These are phyloP conservation scores for Pisolithus albus DNA, from an alignment of 768 basidiomycete species.

Conservation along the genomic window DNA sequence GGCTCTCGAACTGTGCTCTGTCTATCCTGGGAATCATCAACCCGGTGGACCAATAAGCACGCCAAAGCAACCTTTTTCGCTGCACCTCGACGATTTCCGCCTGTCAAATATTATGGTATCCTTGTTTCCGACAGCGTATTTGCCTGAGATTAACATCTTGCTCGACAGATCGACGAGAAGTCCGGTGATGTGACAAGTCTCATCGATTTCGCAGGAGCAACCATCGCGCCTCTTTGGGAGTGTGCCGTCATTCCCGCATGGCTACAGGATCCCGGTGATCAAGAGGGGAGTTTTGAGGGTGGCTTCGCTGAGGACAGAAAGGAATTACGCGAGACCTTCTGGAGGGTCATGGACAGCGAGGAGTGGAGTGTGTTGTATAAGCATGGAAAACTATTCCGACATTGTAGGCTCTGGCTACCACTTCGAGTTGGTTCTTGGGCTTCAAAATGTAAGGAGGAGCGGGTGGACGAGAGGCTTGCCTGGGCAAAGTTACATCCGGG, in stretches of 20 bases:
- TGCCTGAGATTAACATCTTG: not conserved
- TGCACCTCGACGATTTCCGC: slow-evolving; percentile 1
- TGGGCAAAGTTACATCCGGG: slow-evolving; percentile 1
- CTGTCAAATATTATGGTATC: not conserved
- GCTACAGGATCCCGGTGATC: slow-evolving; percentile 6
- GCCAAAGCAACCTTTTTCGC: not conserved
- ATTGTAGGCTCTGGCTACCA: not conserved
- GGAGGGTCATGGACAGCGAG: not conserved
- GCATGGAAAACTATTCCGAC: not conserved
- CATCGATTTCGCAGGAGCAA: slow-evolving; percentile 16
- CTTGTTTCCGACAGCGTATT: not conserved
- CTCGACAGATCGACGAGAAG: not conserved
- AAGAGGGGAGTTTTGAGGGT: not conserved
- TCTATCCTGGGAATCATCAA: not conserved
- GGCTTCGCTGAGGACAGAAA: not conserved
- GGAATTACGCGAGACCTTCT: not conserved
- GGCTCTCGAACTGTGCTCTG: not conserved
- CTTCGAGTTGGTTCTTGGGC: not conserved
- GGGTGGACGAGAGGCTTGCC: not conserved
- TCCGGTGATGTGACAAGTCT: not conserved
- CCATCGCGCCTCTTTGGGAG: slow-evolving; percentile 14
- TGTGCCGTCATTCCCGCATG: slow-evolving; percentile 12
- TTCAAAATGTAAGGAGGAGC: not conserved
- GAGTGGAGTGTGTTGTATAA: not conserved
- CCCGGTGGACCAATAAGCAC: not conserved